Evolutionary conservation across 257 asterid species (phyloP), one percentile per base, ranked within the genome.

Genomic region (Paulownia fortunei): DNA sequence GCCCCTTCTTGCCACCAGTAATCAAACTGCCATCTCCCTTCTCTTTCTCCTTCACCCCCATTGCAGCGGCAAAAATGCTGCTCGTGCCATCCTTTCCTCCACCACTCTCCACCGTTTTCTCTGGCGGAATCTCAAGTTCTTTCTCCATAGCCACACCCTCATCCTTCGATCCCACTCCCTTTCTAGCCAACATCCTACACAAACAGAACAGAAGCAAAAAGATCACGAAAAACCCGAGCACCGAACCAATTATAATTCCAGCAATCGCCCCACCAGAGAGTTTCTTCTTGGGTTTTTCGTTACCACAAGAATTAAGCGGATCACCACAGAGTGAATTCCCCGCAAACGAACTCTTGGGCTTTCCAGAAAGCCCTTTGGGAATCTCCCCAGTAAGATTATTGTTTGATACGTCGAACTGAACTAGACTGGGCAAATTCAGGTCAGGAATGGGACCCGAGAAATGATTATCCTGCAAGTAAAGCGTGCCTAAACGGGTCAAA

Each of bases 221-320:
- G 51, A 92, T 21, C 44, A 92, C 27, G 42, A 96, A 23, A 56
- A 87, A 59, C 16, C 88, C 97, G 18, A 90, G 8, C 5, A 90
- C 80, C n/a, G 85, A 82, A 15, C 96, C 99, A 7, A 90, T 83
- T 60, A 93, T 85, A 26, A 93, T 93, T 54, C 99, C 98, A 36
- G 96, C 97, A 62, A 96, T 92, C 11, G 97, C 97, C 5, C 97
- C 98, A 32, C 92, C 93, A 41, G 99, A 92, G 47, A 96, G 87
- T 24, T 84, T 89, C 72, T 86, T 83, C 77, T 83, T 87, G 52
- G 85, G 82, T 27, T 74, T 76, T n/a, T 77, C 88, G 63, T 69
- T 82, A 36, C 55, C 86, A 67, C 99, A 93, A 3, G 87, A 71
- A 60, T 78, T 72, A 37, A 93, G 74, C 15, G 99, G 98, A 26